Evolutionary conservation across 208 protist genomes (phyloP), one percentile per base, ranked within the genome.

Genomic region (Acanthamoeba rhysodes): DNA sequence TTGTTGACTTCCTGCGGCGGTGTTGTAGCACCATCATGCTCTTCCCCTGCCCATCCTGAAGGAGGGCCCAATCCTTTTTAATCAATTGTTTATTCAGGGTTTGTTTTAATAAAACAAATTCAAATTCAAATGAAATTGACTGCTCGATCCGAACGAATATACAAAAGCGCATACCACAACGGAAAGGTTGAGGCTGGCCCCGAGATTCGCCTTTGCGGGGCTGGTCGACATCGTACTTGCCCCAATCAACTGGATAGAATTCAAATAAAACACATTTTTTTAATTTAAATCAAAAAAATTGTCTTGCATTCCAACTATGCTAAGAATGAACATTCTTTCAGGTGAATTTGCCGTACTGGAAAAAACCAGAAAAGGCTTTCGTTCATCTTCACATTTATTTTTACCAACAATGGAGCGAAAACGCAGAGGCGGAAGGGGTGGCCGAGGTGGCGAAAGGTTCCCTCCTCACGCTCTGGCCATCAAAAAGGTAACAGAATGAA

Each of bases 21-120:
- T 82, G 72, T 16, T 82, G 72, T 6, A 82, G 41, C 72, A 82
- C 72, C 34, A 82, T 82, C 72, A 82, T 53, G 20, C 4, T 32
- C 22, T 37, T 37, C 4, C n/a, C 72, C 72, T 82, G 18, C 41
- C 50, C 50, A 12, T 55, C 50, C 50, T 55, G 50, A 12, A 55
- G 50, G 8, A 12, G 12, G 37, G 8, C 9, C n/a, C 20, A 6
- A 6, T 9, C 20, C 29, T 9, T n/a, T 37, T 72, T n/a, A 72
- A 78, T 78, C n/a, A 78, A 78, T 27, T 18, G 4, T 10, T 22
- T 45, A 12, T 45, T 27, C 18, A n/a, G n/a, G n/a, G n/a, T n/a
- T n/a, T n/a, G 70, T 20, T 10, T 20, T 4, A 78, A 20, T 27
- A 48, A 50, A 27, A 27, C 29, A 4, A 50, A 45, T 78, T 78